phyloP scores from a whole-genome alignment of 768 basidiomycete species.

The Filobasidium floriforme region DNA sequence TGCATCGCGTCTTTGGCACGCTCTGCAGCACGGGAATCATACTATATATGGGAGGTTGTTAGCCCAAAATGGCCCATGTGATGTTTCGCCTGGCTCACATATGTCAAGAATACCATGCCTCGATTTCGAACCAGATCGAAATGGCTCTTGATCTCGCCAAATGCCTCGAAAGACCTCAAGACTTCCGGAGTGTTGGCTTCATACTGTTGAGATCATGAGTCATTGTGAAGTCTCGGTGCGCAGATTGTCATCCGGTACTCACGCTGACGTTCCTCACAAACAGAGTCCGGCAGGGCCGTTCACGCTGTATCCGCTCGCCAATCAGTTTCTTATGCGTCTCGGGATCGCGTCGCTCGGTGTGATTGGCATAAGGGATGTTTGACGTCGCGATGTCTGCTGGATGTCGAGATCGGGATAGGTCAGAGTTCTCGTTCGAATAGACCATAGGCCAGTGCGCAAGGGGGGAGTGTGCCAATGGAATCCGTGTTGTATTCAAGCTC shows the following conservation, averaged over 20 bases:
- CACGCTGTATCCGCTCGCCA: slow-evolving; percentile 86
- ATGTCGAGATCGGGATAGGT: background rate
- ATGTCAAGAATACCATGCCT: slow-evolving; percentile 99
- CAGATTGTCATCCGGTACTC: slow-evolving; percentile 47
- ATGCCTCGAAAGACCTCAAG: slow-evolving; percentile 75
- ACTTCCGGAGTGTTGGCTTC: slow-evolving; percentile 56
- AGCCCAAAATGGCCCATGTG: background rate
- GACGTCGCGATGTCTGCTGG: background rate
- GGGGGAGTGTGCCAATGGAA: too few relatives aligned
- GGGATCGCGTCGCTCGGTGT: slow-evolving; percentile 57
- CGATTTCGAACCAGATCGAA: slow-evolving; percentile 89
- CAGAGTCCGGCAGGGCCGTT: slow-evolving; percentile 87
- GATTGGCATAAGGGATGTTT: slow-evolving; percentile 12
- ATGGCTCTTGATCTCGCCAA: slow-evolving; percentile 93
- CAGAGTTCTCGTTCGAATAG: background rate
- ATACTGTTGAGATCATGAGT: slow-evolving; percentile 34
- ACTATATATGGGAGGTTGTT: slow-evolving; percentile 51
- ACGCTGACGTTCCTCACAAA: slow-evolving; percentile 99
- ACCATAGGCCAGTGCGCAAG: background rate
- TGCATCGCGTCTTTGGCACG: slow-evolving; percentile 83
- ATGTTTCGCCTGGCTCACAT: slow-evolving; percentile 51
- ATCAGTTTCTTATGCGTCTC: slow-evolving; percentile 78
- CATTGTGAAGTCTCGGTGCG: background rate
- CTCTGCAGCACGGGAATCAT: slow-evolving; percentile 84
- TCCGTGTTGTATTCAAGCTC: too few relatives aligned